phyloP scores from a whole-genome alignment of 352 stramenopile species.

The Globisporangium heterothallicum region DNA sequence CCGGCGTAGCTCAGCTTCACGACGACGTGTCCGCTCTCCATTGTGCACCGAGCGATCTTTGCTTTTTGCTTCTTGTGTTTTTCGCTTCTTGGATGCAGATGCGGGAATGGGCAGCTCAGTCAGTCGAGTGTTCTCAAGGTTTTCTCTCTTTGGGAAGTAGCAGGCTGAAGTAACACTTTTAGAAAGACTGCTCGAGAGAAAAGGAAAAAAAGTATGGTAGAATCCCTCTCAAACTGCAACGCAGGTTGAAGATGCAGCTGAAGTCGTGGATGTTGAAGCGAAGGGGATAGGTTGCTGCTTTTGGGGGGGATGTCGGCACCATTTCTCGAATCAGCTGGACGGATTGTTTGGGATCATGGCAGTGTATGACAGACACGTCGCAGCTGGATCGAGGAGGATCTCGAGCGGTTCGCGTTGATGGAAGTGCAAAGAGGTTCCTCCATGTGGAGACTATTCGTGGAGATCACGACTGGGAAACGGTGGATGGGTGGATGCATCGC shows the following conservation, averaged over 20 bases:
- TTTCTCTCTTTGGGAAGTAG: not conserved
- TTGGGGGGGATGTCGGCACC: not conserved
- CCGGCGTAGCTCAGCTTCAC: slow-evolving; percentile 53
- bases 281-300: not conserved
- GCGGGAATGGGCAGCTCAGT: not conserved
- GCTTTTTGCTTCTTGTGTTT: not conserved
- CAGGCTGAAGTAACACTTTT: not conserved
- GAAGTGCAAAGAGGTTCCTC: not conserved
- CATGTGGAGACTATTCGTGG: not conserved
- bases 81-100: not conserved
- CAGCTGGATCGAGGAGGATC: not conserved
- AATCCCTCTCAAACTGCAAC: not conserved
- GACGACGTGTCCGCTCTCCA: slow-evolving; percentile 19
- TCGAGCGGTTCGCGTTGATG: not conserved
- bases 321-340: not conserved
- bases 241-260: not conserved
- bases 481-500: no score
- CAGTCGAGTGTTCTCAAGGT: not conserved
- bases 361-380: not conserved
- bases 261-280: not conserved
- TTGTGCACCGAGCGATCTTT: slow-evolving; percentile 2
- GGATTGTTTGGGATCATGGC: not conserved
- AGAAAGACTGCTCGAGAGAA: not conserved
- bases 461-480: no score
- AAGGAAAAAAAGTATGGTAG: not conserved